phyloP scores from a whole-genome alignment of 176 grass and related monocot genomes.

The Thinopyrum elongatum region DNA sequence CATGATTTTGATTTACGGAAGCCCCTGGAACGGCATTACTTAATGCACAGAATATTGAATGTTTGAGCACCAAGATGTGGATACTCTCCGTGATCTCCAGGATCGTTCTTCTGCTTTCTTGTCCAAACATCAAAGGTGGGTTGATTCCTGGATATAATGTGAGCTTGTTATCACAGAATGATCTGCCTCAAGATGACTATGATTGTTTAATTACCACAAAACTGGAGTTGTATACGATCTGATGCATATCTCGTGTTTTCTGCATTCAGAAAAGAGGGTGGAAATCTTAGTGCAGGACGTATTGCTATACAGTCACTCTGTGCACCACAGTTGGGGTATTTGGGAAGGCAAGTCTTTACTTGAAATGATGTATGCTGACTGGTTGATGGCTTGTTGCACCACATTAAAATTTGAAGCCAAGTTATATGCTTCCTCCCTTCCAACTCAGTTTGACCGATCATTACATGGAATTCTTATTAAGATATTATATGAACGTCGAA shows the following conservation, averaged over 20 bases:
- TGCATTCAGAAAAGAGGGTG: conserved; percentile 62
- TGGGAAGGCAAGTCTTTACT: conserved; percentile 53
- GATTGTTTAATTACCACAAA: background rate
- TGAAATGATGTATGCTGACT: background rate
- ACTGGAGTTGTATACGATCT: background rate
- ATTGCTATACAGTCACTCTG: conserved; percentile 91
- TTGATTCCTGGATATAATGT: background rate
- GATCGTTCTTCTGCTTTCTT: conserved; percentile 62
- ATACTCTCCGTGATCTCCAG: conserved; percentile 39
- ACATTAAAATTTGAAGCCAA: background rate
- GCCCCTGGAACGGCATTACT: conserved; percentile 73
- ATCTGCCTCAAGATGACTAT: background rate
- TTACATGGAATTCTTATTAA: too few species aligned
- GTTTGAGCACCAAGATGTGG: conserved; percentile 68
- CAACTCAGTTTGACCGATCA: background rate
- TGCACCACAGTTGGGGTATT: conserved; percentile 83
- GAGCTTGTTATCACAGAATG: background rate
- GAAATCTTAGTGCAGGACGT: conserved; percentile 49
- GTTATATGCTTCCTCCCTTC: background rate
- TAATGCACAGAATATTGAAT: conserved; percentile 59
- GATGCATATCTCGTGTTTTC: conserved; percentile 12
- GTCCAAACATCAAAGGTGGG: conserved; percentile 58
- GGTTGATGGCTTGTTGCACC: background rate
- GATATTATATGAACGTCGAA: too few species aligned
- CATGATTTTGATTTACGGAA: conserved; percentile 94